Evolutionary conservation across 371 early-diverging fungal genomes (phyloP).

Genomic region (Capillidium heterosporum): DNA sequence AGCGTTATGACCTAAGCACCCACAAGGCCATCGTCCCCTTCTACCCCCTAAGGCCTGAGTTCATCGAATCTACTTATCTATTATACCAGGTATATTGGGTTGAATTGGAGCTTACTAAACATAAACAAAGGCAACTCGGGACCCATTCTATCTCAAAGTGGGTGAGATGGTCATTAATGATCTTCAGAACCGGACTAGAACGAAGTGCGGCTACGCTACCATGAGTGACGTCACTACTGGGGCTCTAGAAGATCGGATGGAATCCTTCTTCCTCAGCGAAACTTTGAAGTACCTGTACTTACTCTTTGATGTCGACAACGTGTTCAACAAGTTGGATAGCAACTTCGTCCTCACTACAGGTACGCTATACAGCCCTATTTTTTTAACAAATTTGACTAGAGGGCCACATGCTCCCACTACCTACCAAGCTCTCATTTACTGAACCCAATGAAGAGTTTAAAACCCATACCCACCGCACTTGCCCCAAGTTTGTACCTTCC

Average conservation of each 20-base stretch:
- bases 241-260: conserved; percentile 71
- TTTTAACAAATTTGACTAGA: conserved; percentile 19
- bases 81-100: conserved; percentile 42
- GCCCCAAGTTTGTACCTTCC: neutral
- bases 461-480: neutral
- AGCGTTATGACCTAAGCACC: conserved; percentile 54
- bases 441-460: conserved; percentile 8
- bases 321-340: conserved; percentile 40
- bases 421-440: neutral
- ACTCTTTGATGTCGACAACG: conserved; percentile 50
- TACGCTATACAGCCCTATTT: conserved; percentile 6
- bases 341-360: conserved; percentile 78
- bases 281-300: conserved; percentile 86
- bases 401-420: conserved; percentile 47
- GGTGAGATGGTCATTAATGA: conserved; percentile 74
- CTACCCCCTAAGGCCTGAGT: conserved; percentile 86
- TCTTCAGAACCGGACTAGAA: conserved; percentile 44
- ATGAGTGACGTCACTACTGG: conserved; percentile 43
- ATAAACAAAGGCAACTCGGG: conserved; percentile 47
- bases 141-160: conserved; percentile 77
- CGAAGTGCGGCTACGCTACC: conserved; percentile 71
- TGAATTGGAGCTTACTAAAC: neutral
- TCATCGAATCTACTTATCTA: conserved; percentile 84
- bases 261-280: conserved; percentile 85
- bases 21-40: conserved; percentile 36